Evolutionary conservation across 169 alveolate genomes (phyloP).

Genomic region (Babesia gibsoni): DNA sequence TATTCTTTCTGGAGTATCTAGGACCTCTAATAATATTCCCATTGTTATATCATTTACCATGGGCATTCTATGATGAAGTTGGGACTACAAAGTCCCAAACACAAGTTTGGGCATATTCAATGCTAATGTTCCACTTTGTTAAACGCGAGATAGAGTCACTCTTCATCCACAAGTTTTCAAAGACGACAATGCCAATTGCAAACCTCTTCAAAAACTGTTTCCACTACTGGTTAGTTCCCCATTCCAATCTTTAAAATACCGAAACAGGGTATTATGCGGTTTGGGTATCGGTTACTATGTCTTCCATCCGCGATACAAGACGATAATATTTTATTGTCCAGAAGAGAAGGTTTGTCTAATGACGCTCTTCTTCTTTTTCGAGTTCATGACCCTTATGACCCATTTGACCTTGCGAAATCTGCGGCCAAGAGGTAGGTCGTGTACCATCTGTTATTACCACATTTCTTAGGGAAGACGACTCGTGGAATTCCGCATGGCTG

Average conservation of each 20-base stretch:
- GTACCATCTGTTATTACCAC: not conserved
- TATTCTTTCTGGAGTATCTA: constrained; percentile 92
- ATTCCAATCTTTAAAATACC: not conserved
- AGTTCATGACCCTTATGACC: constrained; percentile 89
- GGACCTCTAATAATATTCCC: constrained; percentile 97
- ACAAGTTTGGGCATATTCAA: constrained; percentile 16
- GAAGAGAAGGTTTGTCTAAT: constrained; percentile 47
- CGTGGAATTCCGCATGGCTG: constrained; percentile 93
- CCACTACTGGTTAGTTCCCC: constrained; percentile 91
- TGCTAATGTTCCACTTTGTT: constrained; percentile 90
- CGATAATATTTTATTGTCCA: constrained; percentile 51
- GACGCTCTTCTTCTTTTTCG: constrained; percentile 76
- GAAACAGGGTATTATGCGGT: constrained; percentile 83
- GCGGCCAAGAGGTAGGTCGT: constrained; percentile 79
- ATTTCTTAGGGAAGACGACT: constrained; percentile 82
- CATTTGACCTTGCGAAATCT: constrained; percentile 91
- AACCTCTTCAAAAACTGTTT: constrained; percentile 92
- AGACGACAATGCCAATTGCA: constrained; percentile 94
- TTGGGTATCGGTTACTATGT: constrained; percentile 87
- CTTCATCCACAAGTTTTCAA: constrained; percentile 94
- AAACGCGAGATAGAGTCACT: constrained; percentile 97
- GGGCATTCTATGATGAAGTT: constrained; percentile 16
- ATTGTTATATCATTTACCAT: constrained; percentile 81
- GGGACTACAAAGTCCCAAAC: not conserved
- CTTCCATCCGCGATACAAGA: constrained; percentile 91